Evolutionary conservation across 2,329 filamentous ascomycete genomes (phyloP), one percentile per base, ranked within the genome.

Genomic region (Neocatenulostroma microsporum): DNA sequence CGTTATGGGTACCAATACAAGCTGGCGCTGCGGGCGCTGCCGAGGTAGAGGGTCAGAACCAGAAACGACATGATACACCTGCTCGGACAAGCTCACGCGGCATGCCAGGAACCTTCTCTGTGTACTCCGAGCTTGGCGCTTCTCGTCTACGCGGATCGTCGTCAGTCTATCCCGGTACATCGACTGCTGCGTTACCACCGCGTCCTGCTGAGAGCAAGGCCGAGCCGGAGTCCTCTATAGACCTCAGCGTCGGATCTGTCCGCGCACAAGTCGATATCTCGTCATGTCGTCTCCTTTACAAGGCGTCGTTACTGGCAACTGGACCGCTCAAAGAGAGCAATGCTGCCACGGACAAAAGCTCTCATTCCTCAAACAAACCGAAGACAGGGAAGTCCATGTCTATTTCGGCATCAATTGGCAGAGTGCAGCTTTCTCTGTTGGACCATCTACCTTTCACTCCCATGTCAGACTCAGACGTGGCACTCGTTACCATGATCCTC

Each of bases 81-180:
- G 20, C 20, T 11, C 15, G 17, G 24, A 10, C 9, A 25, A 15
- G 8, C 5, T 6, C 14, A 14, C 42, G 42, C 9, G 48, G 43
- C 14, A 62, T 68, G 52, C 67, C 67, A 13, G 67, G 67, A 0
- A 61, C 66, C 0, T 70, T 70, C 45, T 70, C 67, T 1, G 57
- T 61, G 17, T 69, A 70, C 45, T 66, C 66, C 2, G 61, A 68
- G 27, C 55, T 61, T 19, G 61, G 59, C 5, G 55, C 58, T 8
- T 49, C 51, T n/a, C 47, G 56, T 9, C 52, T 55, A 30, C 51
- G 38, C 14, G 28, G 34, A 10, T 21, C 36, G 14, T 34, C 41
- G 5, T 45, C 37, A 7, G 14, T 34, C 18, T 19, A 9, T 18
- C 23, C 25, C 17, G 30, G 21, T 18, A 23, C 10, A 3, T 15